A percentile compares a stretch with the other conserved stretches of the same genome.
These are phyloP conservation scores for Termitomyces bulborhizus DNA, from an alignment of 768 basidiomycete genomes.

Conservation along the genomic window DNA sequence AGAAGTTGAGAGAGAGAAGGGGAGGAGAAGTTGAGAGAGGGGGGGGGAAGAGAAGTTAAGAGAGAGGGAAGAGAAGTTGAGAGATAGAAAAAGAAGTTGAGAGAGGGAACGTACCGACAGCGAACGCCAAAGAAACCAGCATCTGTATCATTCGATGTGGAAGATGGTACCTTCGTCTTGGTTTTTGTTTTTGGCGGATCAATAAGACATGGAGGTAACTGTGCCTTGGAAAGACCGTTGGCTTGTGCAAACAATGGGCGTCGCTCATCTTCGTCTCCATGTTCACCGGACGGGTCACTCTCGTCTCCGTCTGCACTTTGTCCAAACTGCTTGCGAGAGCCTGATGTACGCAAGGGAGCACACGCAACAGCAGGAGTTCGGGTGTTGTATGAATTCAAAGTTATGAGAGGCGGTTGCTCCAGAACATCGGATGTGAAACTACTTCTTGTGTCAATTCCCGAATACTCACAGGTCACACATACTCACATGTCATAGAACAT, in stretches of 20 bases:
- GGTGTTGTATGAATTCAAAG: slow-evolving; percentile 48
- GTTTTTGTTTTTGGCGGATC: slow-evolving; percentile 1
- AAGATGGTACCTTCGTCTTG: not conserved
- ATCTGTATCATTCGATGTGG: not conserved
- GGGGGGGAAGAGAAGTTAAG: too few species aligned
- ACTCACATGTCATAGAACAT: slow-evolving; percentile 67
- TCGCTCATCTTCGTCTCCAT: not conserved
- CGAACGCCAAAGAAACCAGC: slow-evolving; percentile 44
- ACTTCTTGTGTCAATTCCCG: not conserved
- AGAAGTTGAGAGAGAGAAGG: not conserved
- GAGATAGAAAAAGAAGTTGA: not conserved
- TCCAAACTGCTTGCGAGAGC: not conserved
- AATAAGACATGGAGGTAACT: not conserved
- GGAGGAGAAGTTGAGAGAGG: too few species aligned
- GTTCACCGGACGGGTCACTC: not conserved
- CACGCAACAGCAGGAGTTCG: slow-evolving; percentile 46
- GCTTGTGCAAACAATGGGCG: not conserved
- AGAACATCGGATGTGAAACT: slow-evolving; percentile 70
- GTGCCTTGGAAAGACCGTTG: not conserved
- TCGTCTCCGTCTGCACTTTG: not conserved
- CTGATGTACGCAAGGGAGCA: not conserved
- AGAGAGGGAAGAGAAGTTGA: too few species aligned
- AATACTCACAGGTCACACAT: not conserved
- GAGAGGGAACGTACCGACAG: slow-evolving; percentile 46
- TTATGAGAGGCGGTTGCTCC: slow-evolving; percentile 55